Conservation (phyloP, 805 yeast genomes). For the Candida morakotiae region DNA sequence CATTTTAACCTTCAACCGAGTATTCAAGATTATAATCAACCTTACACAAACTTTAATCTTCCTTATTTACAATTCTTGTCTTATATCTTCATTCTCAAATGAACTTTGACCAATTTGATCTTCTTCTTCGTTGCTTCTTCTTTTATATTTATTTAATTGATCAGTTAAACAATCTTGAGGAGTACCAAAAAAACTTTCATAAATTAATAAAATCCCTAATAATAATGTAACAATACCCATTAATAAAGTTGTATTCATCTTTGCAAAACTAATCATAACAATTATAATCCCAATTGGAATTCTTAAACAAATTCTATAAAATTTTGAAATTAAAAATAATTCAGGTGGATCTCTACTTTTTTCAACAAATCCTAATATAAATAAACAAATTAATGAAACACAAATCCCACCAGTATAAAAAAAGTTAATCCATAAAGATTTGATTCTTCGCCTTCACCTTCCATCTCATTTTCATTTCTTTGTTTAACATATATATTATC, state of each 20-base stretch:
- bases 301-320: slow-evolving; percentile 38
- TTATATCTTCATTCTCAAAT: too few relatives aligned
- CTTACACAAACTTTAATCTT: too few relatives aligned
- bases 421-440: slow-evolving; percentile 40
- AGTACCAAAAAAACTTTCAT: slow-evolving; percentile 31
- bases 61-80: too few relatives aligned
- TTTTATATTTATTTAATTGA: too few relatives aligned
- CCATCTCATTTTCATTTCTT: too few relatives aligned
- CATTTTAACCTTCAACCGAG: too few relatives aligned
- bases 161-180: slow-evolving; percentile 14
- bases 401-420: slow-evolving; percentile 53
- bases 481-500: slow-evolving; percentile 14
- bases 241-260: slow-evolving; percentile 33
- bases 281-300: slow-evolving; percentile 37
- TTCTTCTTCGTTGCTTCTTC: too few relatives aligned
- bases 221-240: slow-evolving; percentile 42
- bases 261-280: slow-evolving; percentile 41
- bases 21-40: too few relatives aligned
- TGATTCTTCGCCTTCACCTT: slow-evolving; percentile 24
- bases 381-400: slow-evolving; percentile 37
- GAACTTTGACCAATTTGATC: too few relatives aligned
- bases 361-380: slow-evolving; percentile 42
- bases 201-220: slow-evolving; percentile 27
- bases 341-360: slow-evolving; percentile 37
- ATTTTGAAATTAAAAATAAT: slow-evolving; percentile 25